Conservation (phyloP, 2,329 filamentous ascomycete species). For the Cytospora schulzeri region DNA sequence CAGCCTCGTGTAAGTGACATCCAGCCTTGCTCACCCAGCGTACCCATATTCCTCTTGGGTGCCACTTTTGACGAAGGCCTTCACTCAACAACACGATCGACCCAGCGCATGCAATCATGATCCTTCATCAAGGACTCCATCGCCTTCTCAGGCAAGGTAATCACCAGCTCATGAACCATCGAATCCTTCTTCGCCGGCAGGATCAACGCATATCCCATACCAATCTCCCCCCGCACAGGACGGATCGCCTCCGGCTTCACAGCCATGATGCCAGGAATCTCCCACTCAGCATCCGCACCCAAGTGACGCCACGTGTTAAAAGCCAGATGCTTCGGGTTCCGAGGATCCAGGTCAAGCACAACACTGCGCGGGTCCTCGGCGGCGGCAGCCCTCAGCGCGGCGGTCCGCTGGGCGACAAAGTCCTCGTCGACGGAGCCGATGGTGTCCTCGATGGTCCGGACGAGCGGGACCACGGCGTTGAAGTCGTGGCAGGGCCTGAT, state of each 20-base stretch:
- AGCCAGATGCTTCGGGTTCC: slow-evolving; percentile 42
- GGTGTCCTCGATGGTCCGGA: slow-evolving; percentile 28
- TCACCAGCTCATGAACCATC: slow-evolving; percentile 35
- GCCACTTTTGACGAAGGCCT: not conserved
- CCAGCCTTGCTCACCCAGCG: not conserved
- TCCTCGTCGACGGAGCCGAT: slow-evolving; percentile 44
- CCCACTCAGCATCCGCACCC: slow-evolving; percentile 42
- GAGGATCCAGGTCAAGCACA: slow-evolving; percentile 44
- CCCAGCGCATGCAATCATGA: slow-evolving; percentile 35
- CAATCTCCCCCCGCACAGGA: slow-evolving; percentile 35
- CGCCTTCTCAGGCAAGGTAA: slow-evolving; percentile 36
- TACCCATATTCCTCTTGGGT: not conserved
- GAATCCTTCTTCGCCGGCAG: slow-evolving; percentile 35
- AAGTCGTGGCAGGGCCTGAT: slow-evolving; percentile 27
- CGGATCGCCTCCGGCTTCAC: slow-evolving; percentile 36
- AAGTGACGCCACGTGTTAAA: slow-evolving; percentile 40
- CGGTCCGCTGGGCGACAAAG: slow-evolving; percentile 42
- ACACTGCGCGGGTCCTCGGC: slow-evolving; percentile 44
- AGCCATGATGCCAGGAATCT: slow-evolving; percentile 33
- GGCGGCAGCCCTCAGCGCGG: slow-evolving; percentile 37
- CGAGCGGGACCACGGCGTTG: slow-evolving; percentile 20
- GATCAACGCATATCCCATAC: slow-evolving; percentile 38
- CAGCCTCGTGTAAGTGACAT: not conserved
- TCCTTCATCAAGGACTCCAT: slow-evolving; percentile 36
- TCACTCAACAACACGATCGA: slow-evolving; percentile 31